phyloP scores from a whole-genome alignment of 495 filamentous ascomycete genomes.

The Daldinia childiae region DNA sequence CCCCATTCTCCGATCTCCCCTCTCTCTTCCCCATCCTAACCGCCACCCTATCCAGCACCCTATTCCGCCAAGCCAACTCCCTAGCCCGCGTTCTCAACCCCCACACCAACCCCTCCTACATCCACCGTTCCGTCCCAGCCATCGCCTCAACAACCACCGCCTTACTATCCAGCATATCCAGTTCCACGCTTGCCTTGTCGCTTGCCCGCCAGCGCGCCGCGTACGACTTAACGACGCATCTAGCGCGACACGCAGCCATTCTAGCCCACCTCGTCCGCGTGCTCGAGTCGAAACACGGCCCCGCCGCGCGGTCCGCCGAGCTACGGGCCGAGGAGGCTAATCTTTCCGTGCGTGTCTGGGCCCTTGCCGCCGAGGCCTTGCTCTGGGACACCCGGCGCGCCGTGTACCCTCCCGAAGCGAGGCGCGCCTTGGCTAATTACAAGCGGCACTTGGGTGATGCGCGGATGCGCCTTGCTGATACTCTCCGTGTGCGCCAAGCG shows the following conservation, averaged over 20 bases:
- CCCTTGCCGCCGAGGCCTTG: constrained; percentile 47
- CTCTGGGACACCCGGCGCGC: constrained; percentile 44
- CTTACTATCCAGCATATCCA: constrained; percentile 38
- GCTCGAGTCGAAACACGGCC: constrained; percentile 69
- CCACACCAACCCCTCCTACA: constrained; percentile 61
- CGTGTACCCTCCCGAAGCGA: constrained; percentile 67
- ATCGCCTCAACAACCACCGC: constrained; percentile 44
- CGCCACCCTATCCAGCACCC: constrained; percentile 51
- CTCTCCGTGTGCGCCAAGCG: constrained; percentile 52
- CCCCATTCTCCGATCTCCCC: constrained; percentile 54
- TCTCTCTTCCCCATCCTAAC: constrained; percentile 53
- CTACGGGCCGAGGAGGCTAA: constrained; percentile 65
- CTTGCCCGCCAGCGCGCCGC: constrained; percentile 47
- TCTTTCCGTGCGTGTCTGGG: constrained; percentile 62
- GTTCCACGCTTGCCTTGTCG: constrained; percentile 44
- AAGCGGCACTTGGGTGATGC: constrained; percentile 62
- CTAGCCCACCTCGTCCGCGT: constrained; percentile 49
- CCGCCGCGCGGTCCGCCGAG: constrained; percentile 68
- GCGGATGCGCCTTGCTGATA: constrained; percentile 58
- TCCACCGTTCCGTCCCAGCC: constrained; percentile 59
- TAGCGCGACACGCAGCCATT: constrained; percentile 42
- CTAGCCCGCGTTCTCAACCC: constrained; percentile 59
- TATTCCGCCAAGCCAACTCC: constrained; percentile 51
- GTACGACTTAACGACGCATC: constrained; percentile 43
- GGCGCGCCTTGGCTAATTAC: constrained; percentile 66